Percentiles rank a stretch among this genome's conserved stretches.
Evolutionary conservation across 305 asterid genomes (phyloP).

Genomic region (Ruellia speciosa): DNA sequence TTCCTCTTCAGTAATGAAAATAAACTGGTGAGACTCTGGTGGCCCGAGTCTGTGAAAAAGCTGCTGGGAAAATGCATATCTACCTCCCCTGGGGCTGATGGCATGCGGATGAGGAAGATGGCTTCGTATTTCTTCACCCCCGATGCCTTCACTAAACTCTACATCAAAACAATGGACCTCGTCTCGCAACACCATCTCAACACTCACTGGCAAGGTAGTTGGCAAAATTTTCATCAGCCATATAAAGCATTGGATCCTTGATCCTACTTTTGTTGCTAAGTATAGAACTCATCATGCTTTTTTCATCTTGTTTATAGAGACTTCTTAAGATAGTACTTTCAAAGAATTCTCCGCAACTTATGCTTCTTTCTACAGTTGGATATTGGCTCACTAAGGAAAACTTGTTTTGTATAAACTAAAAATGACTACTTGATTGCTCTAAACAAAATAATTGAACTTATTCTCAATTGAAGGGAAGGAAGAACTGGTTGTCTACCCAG

Average conservation of each 20-base stretch:
- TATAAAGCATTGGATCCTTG: too few species aligned
- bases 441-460: not conserved
- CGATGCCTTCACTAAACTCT: constrained; percentile 50
- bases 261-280: too few species aligned
- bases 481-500: constrained; percentile 39
- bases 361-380: too few species aligned
- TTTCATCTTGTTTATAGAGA: too few species aligned
- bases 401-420: too few species aligned
- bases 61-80: constrained; percentile 48
- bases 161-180: constrained; percentile 48
- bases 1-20: constrained; percentile 50
- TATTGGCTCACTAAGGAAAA: too few species aligned
- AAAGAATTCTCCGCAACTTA: too few species aligned
- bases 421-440: too few species aligned
- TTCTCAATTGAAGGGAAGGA: constrained; percentile 40
- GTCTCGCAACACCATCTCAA: constrained; percentile 51
- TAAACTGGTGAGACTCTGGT: constrained; percentile 50
- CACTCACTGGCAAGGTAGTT: constrained; percentile 53
- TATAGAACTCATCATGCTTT: too few species aligned
- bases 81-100: constrained; percentile 38
- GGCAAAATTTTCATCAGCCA: too few species aligned
- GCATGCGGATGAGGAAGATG: constrained; percentile 48
- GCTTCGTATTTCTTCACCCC: constrained; percentile 48
- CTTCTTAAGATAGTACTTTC: too few species aligned
- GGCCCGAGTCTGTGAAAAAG: constrained; percentile 52